Evolutionary conservation across 129 eudicot species (phyloP).

Genomic region (Saposhnikovia divaricata): DNA sequence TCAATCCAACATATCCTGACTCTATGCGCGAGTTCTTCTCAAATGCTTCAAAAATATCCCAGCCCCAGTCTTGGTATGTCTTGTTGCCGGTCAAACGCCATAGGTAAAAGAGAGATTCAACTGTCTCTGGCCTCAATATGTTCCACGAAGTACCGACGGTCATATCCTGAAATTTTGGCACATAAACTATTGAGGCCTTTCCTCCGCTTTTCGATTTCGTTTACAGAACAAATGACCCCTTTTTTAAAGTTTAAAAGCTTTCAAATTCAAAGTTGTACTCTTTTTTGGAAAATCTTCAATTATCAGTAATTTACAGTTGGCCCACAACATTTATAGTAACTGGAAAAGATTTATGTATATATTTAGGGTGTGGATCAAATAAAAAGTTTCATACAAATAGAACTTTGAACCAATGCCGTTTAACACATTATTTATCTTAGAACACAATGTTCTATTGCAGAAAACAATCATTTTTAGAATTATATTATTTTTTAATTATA

Average conservation of each 20-base stretch:
- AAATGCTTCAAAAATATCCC: constrained; percentile 98
- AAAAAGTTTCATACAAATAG: neutral
- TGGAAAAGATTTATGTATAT: neutral
- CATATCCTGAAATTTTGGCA: constrained; percentile 63
- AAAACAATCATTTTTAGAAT: neutral
- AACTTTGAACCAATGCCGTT: neutral
- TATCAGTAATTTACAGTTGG: neutral
- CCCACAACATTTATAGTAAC: neutral
- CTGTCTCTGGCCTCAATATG: constrained; percentile 97
- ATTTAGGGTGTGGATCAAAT: neutral
- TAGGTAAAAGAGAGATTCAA: constrained; percentile 89
- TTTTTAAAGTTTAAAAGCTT: neutral
- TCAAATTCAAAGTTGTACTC: neutral
- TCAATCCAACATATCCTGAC: constrained; percentile 94
- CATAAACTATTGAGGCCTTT: neutral
- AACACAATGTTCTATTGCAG: neutral
- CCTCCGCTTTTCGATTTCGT: neutral
- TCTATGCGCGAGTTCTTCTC: constrained; percentile 92
- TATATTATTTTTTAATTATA: too few species aligned
- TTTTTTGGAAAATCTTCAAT: neutral
- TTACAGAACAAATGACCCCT: neutral
- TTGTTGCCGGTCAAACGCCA: constrained; percentile 98
- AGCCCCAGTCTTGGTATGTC: constrained; percentile 99
- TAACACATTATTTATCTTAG: neutral
- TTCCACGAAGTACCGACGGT: constrained; percentile 99